A percentile compares a stretch with the other conserved stretches of the same genome.
phyloP scores from a whole-genome alignment of 371 early-diverging fungal genomes.

The Lichtheimia hyalospora region DNA sequence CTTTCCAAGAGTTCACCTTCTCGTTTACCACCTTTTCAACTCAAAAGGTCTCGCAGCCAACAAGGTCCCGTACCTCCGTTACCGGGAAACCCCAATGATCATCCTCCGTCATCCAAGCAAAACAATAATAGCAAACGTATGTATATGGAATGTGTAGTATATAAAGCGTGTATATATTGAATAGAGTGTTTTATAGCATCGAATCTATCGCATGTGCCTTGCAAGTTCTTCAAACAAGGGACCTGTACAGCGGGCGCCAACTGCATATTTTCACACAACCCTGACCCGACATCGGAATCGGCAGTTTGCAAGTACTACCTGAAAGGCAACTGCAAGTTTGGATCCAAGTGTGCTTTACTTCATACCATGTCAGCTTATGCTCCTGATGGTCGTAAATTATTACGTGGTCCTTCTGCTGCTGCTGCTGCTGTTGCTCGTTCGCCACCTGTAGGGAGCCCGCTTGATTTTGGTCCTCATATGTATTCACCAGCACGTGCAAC shows the following conservation, averaged over 20 bases:
- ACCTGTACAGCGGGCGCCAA: constrained; percentile 77
- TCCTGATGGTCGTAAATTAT: constrained; percentile 18
- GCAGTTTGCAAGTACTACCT: constrained; percentile 75
- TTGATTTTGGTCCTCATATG: constrained; percentile 19
- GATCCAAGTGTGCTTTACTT: constrained; percentile 72
- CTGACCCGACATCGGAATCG: constrained; percentile 57
- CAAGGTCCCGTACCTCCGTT: constrained; percentile 16
- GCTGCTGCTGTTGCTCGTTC: constrained; percentile 10
- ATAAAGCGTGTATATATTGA: not conserved
- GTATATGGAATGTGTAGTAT: not conserved
- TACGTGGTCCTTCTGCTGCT: not conserved
- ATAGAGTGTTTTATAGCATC: constrained; percentile 17
- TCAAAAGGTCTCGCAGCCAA: constrained; percentile 20
- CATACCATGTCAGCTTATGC: constrained; percentile 47
- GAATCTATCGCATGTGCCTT: constrained; percentile 70
- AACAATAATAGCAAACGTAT: constrained; percentile 10
- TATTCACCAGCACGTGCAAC: constrained; percentile 16
- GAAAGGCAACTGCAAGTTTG: constrained; percentile 84
- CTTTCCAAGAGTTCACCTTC: constrained; percentile 22
- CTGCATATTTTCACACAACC: constrained; percentile 77
- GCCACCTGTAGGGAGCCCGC: constrained; percentile 13
- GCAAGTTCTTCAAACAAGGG: constrained; percentile 81
- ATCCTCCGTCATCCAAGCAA: constrained; percentile 4
- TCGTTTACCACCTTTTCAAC: constrained; percentile 19
- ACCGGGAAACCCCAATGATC: constrained; percentile 5